phyloP scores from a whole-genome alignment of 352 stramenopile species.

The Pythium volutum region DNA sequence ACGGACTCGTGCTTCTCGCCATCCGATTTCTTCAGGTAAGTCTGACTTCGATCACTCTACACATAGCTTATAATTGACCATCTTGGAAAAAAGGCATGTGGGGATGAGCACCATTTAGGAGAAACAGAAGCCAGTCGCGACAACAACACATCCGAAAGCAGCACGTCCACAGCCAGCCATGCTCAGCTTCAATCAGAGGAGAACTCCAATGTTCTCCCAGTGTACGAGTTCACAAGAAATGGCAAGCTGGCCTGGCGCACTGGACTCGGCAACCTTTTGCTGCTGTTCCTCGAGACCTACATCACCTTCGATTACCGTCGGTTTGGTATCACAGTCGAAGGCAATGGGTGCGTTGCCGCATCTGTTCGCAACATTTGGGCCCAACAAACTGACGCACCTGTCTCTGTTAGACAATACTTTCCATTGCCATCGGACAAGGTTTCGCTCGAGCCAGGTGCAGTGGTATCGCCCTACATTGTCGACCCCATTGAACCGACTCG shows the following conservation, averaged over 20 bases:
- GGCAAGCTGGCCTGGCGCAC: slow-evolving; percentile 65
- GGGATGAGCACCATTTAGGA: slow-evolving; percentile 53
- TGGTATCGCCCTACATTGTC: slow-evolving; percentile 61
- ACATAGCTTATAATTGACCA: background rate
- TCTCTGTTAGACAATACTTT: slow-evolving; percentile 61
- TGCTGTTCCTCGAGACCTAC: slow-evolving; percentile 84
- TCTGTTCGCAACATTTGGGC: background rate
- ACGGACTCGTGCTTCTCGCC: slow-evolving; percentile 94
- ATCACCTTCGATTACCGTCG: slow-evolving; percentile 81
- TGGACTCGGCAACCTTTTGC: slow-evolving; percentile 63
- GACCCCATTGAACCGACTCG: slow-evolving; percentile 68
- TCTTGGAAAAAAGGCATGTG: slow-evolving; percentile 46
- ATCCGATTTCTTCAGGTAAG: slow-evolving; percentile 91
- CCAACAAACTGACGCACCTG: background rate
- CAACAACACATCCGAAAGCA: slow-evolving; percentile 32
- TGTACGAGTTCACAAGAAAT: slow-evolving; percentile 68
- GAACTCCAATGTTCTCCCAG: slow-evolving; percentile 26
- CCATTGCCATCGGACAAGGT: slow-evolving; percentile 50
- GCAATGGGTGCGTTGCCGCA: slow-evolving; percentile 49
- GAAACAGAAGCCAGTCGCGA: slow-evolving; percentile 16
- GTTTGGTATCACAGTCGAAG: slow-evolving; percentile 75
- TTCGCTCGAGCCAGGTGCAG: slow-evolving; percentile 28
- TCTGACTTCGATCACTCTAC: background rate
- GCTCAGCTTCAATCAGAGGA: background rate
- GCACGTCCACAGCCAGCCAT: background rate